phyloP scores from a whole-genome alignment of 2,329 filamentous ascomycete genomes.

The Botrytis porri region DNA sequence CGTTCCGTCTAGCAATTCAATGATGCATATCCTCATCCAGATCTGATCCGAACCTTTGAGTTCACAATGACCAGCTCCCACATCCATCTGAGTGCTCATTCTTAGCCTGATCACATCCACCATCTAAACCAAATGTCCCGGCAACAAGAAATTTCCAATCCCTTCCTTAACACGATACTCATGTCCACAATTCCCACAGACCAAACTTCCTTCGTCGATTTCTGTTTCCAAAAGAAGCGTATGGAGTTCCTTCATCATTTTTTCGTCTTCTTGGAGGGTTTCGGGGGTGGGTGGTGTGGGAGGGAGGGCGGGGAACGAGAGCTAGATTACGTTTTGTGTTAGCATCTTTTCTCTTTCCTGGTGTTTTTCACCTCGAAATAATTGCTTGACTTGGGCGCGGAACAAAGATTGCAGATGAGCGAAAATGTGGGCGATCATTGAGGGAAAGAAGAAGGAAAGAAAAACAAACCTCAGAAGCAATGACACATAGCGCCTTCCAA shows the following conservation, averaged over 20 bases:
- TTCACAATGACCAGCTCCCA: background rate
- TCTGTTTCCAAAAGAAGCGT: conserved; percentile 83
- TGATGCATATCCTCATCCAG: accelerated
- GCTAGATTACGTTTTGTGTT: conserved; percentile 46
- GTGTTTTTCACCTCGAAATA: background rate
- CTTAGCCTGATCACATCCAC: background rate
- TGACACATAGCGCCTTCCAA: conserved; percentile 75
- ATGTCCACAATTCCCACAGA: conserved; percentile 88
- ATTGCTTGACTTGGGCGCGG: background rate
- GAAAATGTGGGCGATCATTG: background rate
- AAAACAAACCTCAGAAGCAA: conserved; percentile 68
- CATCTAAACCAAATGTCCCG: conserved; percentile 74
- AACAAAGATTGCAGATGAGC: background rate
- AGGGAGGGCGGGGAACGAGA: conserved; percentile 75
- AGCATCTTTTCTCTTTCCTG: conserved; percentile 20
- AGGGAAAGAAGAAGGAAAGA: background rate
- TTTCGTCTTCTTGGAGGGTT: conserved; percentile 62
- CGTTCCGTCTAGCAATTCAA: background rate
- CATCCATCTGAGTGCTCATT: background rate
- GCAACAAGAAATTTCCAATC: conserved; percentile 92
- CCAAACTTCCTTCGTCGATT: conserved; percentile 81
- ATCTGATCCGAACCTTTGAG: background rate
- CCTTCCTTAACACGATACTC: conserved; percentile 94
- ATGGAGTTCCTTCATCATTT: conserved; percentile 75
- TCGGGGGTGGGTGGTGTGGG: conserved; percentile 59